These are phyloP conservation scores for Ilyonectria destructans DNA, from an alignment of 2,329 filamentous ascomycete genomes.

Conservation along the genomic window DNA sequence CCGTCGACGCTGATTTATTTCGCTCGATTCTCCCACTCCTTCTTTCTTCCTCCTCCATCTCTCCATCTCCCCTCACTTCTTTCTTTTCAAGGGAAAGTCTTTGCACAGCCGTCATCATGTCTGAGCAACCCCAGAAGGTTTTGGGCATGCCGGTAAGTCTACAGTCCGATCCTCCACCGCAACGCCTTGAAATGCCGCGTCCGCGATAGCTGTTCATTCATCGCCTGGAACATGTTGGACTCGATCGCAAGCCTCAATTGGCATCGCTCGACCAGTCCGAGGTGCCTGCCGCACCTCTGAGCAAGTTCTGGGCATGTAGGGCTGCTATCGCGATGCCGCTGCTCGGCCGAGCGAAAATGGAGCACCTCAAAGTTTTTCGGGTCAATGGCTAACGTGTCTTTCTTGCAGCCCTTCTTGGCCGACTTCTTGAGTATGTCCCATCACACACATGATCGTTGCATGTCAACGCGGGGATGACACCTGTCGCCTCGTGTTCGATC, in stretches of 20 bases:
- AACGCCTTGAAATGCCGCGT: conserved; percentile 51
- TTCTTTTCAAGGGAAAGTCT: conserved; percentile 64
- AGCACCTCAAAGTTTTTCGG: background rate
- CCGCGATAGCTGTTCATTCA: conserved; percentile 42
- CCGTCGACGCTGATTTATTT: conserved; percentile 65
- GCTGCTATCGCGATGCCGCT: conserved; percentile 27
- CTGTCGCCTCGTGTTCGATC: conserved; percentile 23
- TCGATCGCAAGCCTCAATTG: conserved; percentile 38
- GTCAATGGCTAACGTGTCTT: conserved; percentile 45
- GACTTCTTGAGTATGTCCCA: conserved; percentile 96
- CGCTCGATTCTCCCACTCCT: conserved; percentile 60
- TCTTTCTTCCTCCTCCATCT: conserved; percentile 62
- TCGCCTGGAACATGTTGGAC: conserved; percentile 24
- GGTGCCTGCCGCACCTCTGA: background rate
- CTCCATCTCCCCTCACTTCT: conserved; percentile 76
- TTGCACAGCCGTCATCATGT: conserved; percentile 67
- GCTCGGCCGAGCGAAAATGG: conserved; percentile 11
- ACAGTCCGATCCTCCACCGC: conserved; percentile 14
- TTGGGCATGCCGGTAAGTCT: conserved; percentile 79
- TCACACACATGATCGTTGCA: conserved; percentile 35
- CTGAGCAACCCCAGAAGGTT: conserved; percentile 71
- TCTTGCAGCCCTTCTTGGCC: conserved; percentile 87
- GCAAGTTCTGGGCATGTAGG: conserved; percentile 2
- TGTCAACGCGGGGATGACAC: conserved; percentile 28
- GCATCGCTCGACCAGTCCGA: conserved; percentile 9